phyloP scores from a whole-genome alignment of 148 eudicot species.

The Nepenthes gracilis region DNA sequence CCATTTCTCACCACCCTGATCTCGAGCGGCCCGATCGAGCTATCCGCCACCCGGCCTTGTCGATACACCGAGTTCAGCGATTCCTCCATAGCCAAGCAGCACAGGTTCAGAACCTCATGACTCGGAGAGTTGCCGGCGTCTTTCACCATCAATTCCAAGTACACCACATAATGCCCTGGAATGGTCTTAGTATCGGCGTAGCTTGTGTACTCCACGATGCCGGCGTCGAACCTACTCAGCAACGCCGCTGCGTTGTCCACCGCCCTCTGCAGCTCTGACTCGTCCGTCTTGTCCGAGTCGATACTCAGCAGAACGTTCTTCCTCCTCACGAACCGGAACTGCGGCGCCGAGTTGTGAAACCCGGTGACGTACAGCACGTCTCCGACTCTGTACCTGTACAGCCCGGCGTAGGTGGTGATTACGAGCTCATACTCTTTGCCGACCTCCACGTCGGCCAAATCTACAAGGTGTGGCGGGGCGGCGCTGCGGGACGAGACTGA shows the following conservation, averaged over 20 bases:
- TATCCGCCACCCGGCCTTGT: conserved; percentile 47
- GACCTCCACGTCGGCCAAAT: conserved; percentile 40
- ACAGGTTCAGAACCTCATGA: background rate
- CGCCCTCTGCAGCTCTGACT: conserved; percentile 61
- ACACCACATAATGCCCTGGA: conserved; percentile 78
- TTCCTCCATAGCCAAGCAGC: conserved; percentile 58
- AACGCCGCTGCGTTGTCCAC: conserved; percentile 44
- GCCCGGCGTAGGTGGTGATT: conserved; percentile 73
- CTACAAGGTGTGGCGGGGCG: conserved; percentile 29
- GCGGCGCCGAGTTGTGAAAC: conserved; percentile 64
- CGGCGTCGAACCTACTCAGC: conserved; percentile 36
- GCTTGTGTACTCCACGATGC: conserved; percentile 65
- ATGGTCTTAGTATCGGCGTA: conserved; percentile 48
- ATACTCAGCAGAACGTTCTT: conserved; percentile 66
- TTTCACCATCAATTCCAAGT: conserved; percentile 41
- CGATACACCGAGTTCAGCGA: conserved; percentile 54
- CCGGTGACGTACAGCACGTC: conserved; percentile 76
- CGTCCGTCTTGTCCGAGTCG: conserved; percentile 68
- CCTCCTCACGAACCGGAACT: conserved; percentile 69
- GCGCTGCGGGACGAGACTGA: conserved; percentile 23
- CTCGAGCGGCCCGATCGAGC: conserved; percentile 64
- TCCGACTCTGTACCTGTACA: conserved; percentile 58
- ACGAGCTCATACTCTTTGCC: conserved; percentile 64
- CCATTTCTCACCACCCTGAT: conserved; percentile 50
- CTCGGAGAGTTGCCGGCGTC: background rate